Conservation (phyloP, 176 grass and related monocot genomes). For the Elaeis guineensis region DNA sequence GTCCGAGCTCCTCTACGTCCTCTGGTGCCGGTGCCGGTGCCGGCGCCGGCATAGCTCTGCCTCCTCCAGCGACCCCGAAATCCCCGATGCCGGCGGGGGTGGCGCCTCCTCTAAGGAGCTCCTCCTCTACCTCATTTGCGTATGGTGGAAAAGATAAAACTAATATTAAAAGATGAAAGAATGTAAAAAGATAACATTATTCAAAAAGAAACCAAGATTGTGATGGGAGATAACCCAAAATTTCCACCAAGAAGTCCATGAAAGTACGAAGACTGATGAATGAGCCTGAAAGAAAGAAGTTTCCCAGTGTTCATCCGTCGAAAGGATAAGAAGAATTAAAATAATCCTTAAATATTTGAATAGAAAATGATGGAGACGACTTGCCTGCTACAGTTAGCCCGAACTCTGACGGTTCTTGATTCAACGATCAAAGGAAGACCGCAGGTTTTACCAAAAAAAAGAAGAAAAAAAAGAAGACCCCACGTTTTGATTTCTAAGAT, state of each 20-base stretch:
- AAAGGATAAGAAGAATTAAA: background rate
- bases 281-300: constrained; percentile 20
- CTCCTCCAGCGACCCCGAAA: constrained; percentile 3
- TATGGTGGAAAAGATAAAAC: too few species aligned
- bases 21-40: background rate
- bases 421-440: constrained; percentile 3
- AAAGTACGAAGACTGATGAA: constrained; percentile 63
- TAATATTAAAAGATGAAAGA: background rate
- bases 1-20: constrained; percentile 1
- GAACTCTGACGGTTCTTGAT: constrained; percentile 24
- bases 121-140: constrained; percentile 7
- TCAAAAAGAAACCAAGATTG: background rate
- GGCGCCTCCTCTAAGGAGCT: background rate
- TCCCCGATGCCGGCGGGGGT: background rate
- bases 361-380: background rate
- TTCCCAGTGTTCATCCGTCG: background rate
- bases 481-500: background rate
- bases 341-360: background rate
- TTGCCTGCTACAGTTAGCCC: constrained; percentile 38
- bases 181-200: background rate
- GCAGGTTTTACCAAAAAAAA: too few species aligned
- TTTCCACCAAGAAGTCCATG: constrained; percentile 46
- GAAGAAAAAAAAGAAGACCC: too few species aligned
- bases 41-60: background rate
- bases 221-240: constrained; percentile 34